A percentile compares a stretch with the other conserved stretches of the same genome.
Evolutionary conservation across 2,329 filamentous ascomycete species (phyloP).

Genomic region (Hymenoscyphus salicellus): DNA sequence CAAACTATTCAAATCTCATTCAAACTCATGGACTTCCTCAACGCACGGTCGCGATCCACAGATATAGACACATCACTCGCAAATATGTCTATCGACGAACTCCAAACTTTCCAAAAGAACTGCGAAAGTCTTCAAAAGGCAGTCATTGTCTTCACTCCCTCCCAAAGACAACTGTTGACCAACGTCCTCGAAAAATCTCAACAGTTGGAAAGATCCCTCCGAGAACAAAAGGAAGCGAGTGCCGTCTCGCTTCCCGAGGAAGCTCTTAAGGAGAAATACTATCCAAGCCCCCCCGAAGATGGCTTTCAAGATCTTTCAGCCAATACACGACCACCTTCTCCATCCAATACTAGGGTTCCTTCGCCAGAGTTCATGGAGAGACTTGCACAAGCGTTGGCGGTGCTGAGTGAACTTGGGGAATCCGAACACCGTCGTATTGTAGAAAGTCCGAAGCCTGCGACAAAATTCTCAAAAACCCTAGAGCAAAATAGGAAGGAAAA

Average conservation of each 20-base stretch:
- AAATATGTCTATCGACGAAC: neutral
- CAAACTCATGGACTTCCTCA: constrained; percentile 1
- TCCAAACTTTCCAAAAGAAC: neutral
- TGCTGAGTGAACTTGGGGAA: neutral
- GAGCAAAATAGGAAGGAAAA: neutral
- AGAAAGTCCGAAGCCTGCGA: neutral
- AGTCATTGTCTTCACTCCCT: neutral
- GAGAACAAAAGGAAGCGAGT: neutral
- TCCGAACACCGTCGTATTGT: neutral
- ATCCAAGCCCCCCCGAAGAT: neutral
- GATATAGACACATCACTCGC: neutral
- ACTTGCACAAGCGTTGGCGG: neutral
- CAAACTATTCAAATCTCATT: neutral
- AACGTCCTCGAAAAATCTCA: neutral
- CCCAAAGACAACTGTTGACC: neutral
- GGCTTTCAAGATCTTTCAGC: neutral
- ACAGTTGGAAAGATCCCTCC: neutral
- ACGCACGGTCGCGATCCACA: neutral
- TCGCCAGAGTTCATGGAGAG: neutral
- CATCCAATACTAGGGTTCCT: neutral
- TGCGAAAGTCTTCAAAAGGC: neutral
- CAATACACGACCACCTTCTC: neutral
- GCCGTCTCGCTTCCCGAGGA: neutral
- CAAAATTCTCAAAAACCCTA: neutral
- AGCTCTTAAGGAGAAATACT: neutral